These are phyloP conservation scores for Lipomyces japonicus DNA, from an alignment of 805 yeast species.

Conservation along the genomic window DNA sequence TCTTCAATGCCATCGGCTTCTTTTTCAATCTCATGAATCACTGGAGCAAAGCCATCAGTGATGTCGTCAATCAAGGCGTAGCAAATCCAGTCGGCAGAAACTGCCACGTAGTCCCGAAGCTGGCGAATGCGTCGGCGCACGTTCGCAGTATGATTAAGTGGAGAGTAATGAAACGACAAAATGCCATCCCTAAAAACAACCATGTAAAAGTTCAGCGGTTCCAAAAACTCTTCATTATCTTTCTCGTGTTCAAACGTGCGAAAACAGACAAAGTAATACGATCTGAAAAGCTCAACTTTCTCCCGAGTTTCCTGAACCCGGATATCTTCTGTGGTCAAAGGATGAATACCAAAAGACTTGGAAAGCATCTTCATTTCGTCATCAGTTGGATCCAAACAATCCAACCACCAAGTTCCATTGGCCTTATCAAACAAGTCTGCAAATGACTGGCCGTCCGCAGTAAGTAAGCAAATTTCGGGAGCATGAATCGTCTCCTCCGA, in stretches of 20 bases:
- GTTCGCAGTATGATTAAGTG: conserved; percentile 55
- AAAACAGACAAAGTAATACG: conserved; percentile 92
- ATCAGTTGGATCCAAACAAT: conserved; percentile 90
- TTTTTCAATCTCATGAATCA: conserved; percentile 53
- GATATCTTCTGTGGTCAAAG: conserved; percentile 96
- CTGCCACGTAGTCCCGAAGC: conserved; percentile 57
- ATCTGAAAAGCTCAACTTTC: conserved; percentile 86
- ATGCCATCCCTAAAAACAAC: conserved; percentile 61
- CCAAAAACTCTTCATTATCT: conserved; percentile 74
- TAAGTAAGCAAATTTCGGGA: conserved; percentile 72
- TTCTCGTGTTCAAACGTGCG: conserved; percentile 89
- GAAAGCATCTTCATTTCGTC: conserved; percentile 88
- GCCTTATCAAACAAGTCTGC: conserved; percentile 66
- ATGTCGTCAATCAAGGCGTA: conserved; percentile 65
- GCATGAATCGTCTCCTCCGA: conserved; percentile 86
- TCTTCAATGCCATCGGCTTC: conserved; percentile 70
- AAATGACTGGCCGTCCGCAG: conserved; percentile 57
- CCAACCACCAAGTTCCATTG: conserved; percentile 92
- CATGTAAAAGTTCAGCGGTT: conserved; percentile 58
- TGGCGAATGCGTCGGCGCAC: conserved; percentile 63
- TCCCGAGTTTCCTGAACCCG: conserved; percentile 96
- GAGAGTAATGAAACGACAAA: conserved; percentile 56
- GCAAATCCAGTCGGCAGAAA: conserved; percentile 62
- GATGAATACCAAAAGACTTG: conserved; percentile 95
- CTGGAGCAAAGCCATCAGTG: conserved; percentile 62